phyloP scores from a whole-genome alignment of 73 alveolate species.

The Diophrys sp. region DNA sequence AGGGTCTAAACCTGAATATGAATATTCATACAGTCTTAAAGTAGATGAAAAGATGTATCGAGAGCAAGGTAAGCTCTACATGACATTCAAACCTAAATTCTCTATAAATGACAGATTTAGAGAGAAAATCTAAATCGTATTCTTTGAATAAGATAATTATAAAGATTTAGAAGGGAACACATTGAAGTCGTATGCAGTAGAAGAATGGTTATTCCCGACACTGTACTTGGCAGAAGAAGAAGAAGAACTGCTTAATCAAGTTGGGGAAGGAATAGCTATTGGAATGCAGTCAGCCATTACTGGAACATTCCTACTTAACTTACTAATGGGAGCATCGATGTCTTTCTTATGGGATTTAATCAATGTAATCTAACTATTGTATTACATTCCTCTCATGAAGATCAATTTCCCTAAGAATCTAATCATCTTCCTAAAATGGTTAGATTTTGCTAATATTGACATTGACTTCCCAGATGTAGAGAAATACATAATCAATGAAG shows the following conservation, averaged over 20 bases:
- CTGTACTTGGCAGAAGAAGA: not conserved
- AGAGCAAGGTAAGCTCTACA: not conserved
- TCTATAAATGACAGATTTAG: not conserved
- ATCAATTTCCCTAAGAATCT: constrained; percentile 13
- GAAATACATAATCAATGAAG: too few species aligned
- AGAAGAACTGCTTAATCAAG: not conserved
- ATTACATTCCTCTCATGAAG: not conserved
- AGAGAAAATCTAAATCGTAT: not conserved
- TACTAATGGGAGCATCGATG: not conserved
- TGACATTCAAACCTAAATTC: not conserved
- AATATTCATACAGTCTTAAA: too few species aligned
- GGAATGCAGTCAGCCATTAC: not conserved
- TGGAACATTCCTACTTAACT: not conserved
- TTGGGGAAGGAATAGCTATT: not conserved
- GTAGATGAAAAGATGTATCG: not conserved
- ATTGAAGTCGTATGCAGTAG: not conserved
- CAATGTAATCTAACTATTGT: not conserved
- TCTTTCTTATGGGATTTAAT: not conserved
- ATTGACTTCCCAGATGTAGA: not conserved
- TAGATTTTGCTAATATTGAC: not conserved
- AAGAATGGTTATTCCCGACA: not conserved
- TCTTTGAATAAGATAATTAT: not conserved
- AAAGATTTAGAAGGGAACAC: not conserved
- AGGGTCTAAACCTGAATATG: not conserved
- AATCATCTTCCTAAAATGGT: not conserved